A percentile compares a stretch with the other conserved stretches of the same genome.
These are phyloP conservation scores for Limonium bicolor DNA, from an alignment of 148 eudicot species.

Conservation along the genomic window DNA sequence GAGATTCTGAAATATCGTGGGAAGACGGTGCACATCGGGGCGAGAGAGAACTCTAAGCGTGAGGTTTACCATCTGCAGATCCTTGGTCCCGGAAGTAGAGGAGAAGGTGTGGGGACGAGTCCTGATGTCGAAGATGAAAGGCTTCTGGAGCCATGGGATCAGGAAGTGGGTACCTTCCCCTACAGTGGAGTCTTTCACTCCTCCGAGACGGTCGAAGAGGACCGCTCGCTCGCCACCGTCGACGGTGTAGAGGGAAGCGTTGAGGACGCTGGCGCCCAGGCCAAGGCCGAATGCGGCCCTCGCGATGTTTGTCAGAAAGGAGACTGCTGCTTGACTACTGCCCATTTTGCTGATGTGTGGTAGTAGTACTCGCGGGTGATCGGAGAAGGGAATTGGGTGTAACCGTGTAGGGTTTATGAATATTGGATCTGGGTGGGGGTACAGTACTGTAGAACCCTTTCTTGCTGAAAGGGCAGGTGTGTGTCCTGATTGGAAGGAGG, in stretches of 20 bases:
- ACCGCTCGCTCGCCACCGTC: slow-evolving; percentile 6
- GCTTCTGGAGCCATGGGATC: slow-evolving; percentile 76
- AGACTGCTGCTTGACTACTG: slow-evolving; percentile 6
- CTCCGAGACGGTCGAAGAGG: slow-evolving; percentile 7
- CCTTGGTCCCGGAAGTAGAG: slow-evolving; percentile 77
- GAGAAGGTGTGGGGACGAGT: slow-evolving; percentile 71
- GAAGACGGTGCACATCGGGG: slow-evolving; percentile 43
- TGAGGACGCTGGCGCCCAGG: slow-evolving; percentile 5
- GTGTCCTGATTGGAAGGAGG: too few relatives aligned
- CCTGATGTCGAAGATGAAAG: slow-evolving; percentile 65
- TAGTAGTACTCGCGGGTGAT: slow-evolving; percentile 15
- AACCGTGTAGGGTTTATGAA: slow-evolving; percentile 6
- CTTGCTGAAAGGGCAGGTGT: too few relatives aligned
- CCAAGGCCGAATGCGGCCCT: slow-evolving; percentile 5
- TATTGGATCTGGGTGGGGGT: too few relatives aligned
- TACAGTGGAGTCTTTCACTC: slow-evolving; percentile 4
- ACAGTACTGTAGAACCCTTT: too few relatives aligned
- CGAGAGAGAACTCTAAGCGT: slow-evolving; percentile 65
- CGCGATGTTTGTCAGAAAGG: slow-evolving; percentile 4
- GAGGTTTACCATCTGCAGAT: slow-evolving; percentile 71
- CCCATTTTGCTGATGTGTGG: too few relatives aligned
- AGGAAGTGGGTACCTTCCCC: slow-evolving; percentile 64
- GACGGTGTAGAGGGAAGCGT: slow-evolving; percentile 3
- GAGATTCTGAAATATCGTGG: slow-evolving; percentile 60
- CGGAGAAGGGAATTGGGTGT: slow-evolving; percentile 32